These are phyloP conservation scores for Teunomyces panamensis DNA, from an alignment of 805 yeast genomes.

Conservation along the genomic window DNA sequence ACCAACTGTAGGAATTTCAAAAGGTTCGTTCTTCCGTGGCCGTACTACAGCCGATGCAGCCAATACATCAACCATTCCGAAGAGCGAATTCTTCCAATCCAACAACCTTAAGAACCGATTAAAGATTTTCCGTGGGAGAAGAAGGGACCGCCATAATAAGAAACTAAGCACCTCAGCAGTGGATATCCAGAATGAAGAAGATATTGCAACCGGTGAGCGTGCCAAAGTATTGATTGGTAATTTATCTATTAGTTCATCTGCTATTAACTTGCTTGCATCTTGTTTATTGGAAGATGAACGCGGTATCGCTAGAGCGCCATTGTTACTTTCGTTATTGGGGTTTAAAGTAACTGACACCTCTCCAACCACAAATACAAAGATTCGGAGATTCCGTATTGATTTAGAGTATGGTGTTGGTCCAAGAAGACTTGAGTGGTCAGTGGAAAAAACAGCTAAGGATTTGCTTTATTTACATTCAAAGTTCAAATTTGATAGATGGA, in stretches of 20 bases:
- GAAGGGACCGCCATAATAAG: conserved; percentile 21
- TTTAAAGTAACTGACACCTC: conserved; percentile 57
- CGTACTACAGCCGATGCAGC: not conserved
- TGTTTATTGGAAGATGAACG: conserved; percentile 73
- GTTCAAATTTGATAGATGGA: conserved; percentile 49
- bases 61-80: conserved; percentile 10
- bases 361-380: conserved; percentile 35
- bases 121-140: conserved; percentile 24
- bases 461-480: conserved; percentile 67
- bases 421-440: conserved; percentile 74
- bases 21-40: conserved; percentile 9
- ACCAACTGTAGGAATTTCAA: not conserved
- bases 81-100: conserved; percentile 14
- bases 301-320: conserved; percentile 77
- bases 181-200: conserved; percentile 20
- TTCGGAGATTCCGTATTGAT: conserved; percentile 57
- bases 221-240: conserved; percentile 38
- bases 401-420: conserved; percentile 90
- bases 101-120: conserved; percentile 18
- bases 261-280: conserved; percentile 71
- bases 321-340: conserved; percentile 70
- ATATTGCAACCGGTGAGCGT: conserved; percentile 32
- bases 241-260: conserved; percentile 66
- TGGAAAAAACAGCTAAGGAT: conserved; percentile 70
- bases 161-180: conserved; percentile 12